These are phyloP conservation scores for Rehmannia glutinosa DNA, from an alignment of 257 asterid genomes.

Conservation along the genomic window DNA sequence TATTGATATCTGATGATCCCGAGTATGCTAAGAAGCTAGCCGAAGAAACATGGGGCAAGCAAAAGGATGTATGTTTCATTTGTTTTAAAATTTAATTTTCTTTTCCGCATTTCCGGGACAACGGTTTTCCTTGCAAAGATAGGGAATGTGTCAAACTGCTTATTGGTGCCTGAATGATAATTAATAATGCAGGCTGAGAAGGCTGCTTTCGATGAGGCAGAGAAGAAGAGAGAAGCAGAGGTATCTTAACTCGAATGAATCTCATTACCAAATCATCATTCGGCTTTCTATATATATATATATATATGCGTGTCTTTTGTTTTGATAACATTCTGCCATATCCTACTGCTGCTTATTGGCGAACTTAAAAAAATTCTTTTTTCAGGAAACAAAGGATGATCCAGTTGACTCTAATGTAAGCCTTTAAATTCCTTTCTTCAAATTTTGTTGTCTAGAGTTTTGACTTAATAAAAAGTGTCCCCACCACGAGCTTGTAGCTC, in stretches of 20 bases:
- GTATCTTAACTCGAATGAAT: conserved; percentile 22
- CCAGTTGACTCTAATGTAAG: conserved; percentile 62
- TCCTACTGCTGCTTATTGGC: not conserved
- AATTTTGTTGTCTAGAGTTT: not conserved
- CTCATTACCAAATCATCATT: not conserved
- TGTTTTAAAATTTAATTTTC: not conserved
- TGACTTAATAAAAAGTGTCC: not conserved
- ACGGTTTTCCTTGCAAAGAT: not conserved
- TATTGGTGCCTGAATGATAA: not conserved
- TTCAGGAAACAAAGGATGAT: conserved; percentile 41
- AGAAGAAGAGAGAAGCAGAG: conserved; percentile 81
- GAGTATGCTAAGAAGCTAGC: conserved; percentile 79
- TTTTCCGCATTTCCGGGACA: not conserved
- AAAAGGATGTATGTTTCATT: conserved; percentile 68
- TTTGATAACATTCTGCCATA: not conserved
- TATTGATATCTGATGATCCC: conserved; percentile 69
- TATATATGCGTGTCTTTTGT: not conserved
- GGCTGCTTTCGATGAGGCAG: conserved; percentile 85
- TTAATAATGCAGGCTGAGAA: conserved; percentile 66
- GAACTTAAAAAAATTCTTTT: not conserved
- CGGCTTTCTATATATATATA: no score
- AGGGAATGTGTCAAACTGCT: not conserved
- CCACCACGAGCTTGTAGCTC: no score
- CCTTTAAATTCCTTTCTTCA: not conserved
- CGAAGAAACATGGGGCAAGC: conserved; percentile 91